phyloP scores from a whole-genome alignment of 2,329 filamentous ascomycete species.

The Drechslerella stenobrocha region DNA sequence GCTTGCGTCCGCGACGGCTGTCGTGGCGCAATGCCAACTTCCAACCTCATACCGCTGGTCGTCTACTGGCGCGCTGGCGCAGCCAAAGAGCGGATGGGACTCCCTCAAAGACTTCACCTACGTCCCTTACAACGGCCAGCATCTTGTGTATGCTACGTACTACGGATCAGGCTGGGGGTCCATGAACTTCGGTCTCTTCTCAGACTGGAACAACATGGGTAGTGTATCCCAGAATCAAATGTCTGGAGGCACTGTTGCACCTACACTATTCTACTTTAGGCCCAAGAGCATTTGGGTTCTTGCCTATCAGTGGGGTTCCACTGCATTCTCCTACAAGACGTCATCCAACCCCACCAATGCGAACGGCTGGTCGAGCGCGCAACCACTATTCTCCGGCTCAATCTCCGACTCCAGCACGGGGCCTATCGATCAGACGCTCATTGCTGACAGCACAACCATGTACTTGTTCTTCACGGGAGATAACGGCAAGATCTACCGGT shows the following conservation, averaged over 20 bases:
- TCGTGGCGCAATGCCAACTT: slow-evolving; percentile 57
- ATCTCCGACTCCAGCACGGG: slow-evolving; percentile 62
- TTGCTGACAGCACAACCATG: slow-evolving; percentile 66
- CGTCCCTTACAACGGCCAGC: slow-evolving; percentile 62
- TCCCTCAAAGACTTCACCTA: slow-evolving; percentile 68
- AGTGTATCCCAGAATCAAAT: slow-evolving; percentile 62
- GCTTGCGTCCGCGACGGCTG: slow-evolving; percentile 21
- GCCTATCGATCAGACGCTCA: slow-evolving; percentile 67
- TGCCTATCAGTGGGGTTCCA: slow-evolving; percentile 67
- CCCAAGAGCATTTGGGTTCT: slow-evolving; percentile 68
- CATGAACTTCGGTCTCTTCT: slow-evolving; percentile 64
- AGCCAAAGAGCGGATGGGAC: slow-evolving; percentile 62
- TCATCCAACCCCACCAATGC: slow-evolving; percentile 63
- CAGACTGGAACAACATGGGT: slow-evolving; percentile 61
- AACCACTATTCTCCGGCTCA: slow-evolving; percentile 63
- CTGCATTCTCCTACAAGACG: slow-evolving; percentile 65
- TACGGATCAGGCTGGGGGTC: slow-evolving; percentile 62
- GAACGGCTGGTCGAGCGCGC: slow-evolving; percentile 62
- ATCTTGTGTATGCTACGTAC: slow-evolving; percentile 65
- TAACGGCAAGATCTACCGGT: slow-evolving; percentile 68
- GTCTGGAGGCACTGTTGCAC: slow-evolving; percentile 61
- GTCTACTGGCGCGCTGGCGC: slow-evolving; percentile 60
- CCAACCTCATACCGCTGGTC: slow-evolving; percentile 64
- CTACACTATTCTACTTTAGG: slow-evolving; percentile 66
- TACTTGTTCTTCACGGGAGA: slow-evolving; percentile 71